Evolutionary conservation across 2,329 filamentous ascomycete genomes (phyloP), one percentile per base, ranked within the genome.

Genomic region (Dichotomopilus funicola): DNA sequence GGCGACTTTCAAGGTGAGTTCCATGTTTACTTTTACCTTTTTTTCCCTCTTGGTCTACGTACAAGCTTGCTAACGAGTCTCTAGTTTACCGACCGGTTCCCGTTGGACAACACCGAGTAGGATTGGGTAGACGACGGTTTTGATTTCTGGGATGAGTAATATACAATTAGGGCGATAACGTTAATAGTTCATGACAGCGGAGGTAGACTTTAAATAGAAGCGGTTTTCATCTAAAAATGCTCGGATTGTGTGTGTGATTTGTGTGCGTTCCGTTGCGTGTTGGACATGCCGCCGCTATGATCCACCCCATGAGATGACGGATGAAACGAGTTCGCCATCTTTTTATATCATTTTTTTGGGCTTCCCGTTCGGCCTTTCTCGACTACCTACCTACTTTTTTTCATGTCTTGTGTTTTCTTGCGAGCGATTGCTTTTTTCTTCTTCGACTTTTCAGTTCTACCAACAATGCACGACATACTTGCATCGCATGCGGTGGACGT

Each of bases 1-100:
- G 62, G 75, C 73, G 55, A 79, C 71, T 2, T 89, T 86, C 61
- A 86, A 82, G 72, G 88, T 88, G 57, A 70, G 43, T 59, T 37
- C 40, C 34, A 33, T 34, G 8, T 31, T 43, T 33, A 41, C 8
- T 43, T 49, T 46, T 5, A 1, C 35, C 8, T 56, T 37, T 38
- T 31, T 31, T 40, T 40, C 35, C 11, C 46, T 13, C 36, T 37
- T 48, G 2, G 1, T 27, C 2, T 5, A 12, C 31, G 27, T 31
- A 27, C 6, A n/a, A 13, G n/a, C 47, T 34, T 50, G 44, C 51
- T 57, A 46, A 58, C 53, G 5, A n/a, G 13, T 12, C 35, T 49
- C 13, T 44, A 61, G 62, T 65, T 62, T 42, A 60, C 58, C 48
- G 63, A 64, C 49, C 63, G 64, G 33, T 66, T 66, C 54, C 49